Base-by-base conservation (phyloP, 257 asterid genomes). In the Solanum tacnaense region DNA sequence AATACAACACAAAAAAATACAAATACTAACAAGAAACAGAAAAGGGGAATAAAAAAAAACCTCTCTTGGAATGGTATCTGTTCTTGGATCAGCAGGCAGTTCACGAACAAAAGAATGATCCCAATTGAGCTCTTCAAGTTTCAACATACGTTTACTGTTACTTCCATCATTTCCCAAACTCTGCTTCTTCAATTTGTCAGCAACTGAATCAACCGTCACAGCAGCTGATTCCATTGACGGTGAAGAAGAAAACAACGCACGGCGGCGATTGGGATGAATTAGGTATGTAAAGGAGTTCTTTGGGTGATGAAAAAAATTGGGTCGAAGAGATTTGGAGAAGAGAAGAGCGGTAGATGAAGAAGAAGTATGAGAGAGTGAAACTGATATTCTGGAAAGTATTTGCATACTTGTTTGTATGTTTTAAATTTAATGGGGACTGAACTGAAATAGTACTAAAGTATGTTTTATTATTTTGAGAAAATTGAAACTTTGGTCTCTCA, bases 51-150 rank as follows among this genome's bases (percentile, higher is more conserved):
- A 31, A 35, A 15, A 56, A 58, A 74, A 41, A 76, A 96, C 98
- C 98, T 96, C 95, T 84, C 99, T 91, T 0, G 98, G 98, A 35
- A 93, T 90, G 65, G 65, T 70, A 93, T 96, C 99, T 71, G 94
- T 92, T 84, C 94, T 91, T 39, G 95, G 95, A 93, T 96, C 99
- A 87, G 93, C 94, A 18, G 98, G 99, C 65, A 96, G 93, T 91
- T 94, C 98, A 27, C 96, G 98, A 82, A 96, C 94, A 87, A 96
- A 96, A 2, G 98, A 96, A 91, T 94, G 86, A 88, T 95, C 98
- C 99, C 99, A 96, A 88, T 91, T 95, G 73, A 96, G 93, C 56
- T 94, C 96, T 87, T 96, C 96, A 60, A 96, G 95, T 90, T 91
- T 94, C 96, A 93, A 87, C 86, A 88, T 89, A 83, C 62, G 74